Evolutionary conservation across 495 filamentous ascomycete genomes (phyloP).

Genomic region (Neurospora pannonica): DNA sequence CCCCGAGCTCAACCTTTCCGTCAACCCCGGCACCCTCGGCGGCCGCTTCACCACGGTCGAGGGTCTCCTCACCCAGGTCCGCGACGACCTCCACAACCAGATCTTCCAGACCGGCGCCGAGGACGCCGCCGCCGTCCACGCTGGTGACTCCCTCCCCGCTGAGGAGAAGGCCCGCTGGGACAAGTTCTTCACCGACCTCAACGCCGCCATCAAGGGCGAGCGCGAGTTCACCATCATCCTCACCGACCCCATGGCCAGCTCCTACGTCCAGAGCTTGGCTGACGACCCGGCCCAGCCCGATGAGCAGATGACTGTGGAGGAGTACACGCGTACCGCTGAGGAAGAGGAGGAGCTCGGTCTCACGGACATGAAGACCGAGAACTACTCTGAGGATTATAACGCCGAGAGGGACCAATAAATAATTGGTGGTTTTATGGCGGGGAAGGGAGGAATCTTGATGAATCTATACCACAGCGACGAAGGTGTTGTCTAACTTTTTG

Average conservation of each 20-base stretch:
- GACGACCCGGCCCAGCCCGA: slow-evolving; percentile 60
- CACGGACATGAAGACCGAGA: slow-evolving; percentile 84
- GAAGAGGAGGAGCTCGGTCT: slow-evolving; percentile 89
- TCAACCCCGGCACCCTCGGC: slow-evolving; percentile 85
- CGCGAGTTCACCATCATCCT: slow-evolving; percentile 78
- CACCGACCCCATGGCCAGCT: slow-evolving; percentile 78
- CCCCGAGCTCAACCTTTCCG: slow-evolving; percentile 72
- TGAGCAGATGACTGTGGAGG: slow-evolving; percentile 68
- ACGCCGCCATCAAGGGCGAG: slow-evolving; percentile 70
- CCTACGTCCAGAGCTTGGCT: slow-evolving; percentile 84
- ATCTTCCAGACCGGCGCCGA: slow-evolving; percentile 67
- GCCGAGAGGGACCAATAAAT: background rate
- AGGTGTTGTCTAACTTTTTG: background rate
- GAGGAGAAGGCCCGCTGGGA: slow-evolving; percentile 63
- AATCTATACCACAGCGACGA: background rate
- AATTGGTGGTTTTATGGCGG: background rate
- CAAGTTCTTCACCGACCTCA: slow-evolving; percentile 66
- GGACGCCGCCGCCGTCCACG: slow-evolving; percentile 11
- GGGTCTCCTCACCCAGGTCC: slow-evolving; percentile 85
- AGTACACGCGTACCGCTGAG: slow-evolving; percentile 78
- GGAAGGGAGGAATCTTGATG: background rate
- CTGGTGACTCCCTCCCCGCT: slow-evolving; percentile 54
- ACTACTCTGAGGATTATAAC: slow-evolving; percentile 53
- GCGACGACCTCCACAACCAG: slow-evolving; percentile 73
- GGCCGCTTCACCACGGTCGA: slow-evolving; percentile 97